Evolutionary conservation across 164 flowering plant genomes (phyloP).

Genomic region (Pachysandra terminalis): DNA sequence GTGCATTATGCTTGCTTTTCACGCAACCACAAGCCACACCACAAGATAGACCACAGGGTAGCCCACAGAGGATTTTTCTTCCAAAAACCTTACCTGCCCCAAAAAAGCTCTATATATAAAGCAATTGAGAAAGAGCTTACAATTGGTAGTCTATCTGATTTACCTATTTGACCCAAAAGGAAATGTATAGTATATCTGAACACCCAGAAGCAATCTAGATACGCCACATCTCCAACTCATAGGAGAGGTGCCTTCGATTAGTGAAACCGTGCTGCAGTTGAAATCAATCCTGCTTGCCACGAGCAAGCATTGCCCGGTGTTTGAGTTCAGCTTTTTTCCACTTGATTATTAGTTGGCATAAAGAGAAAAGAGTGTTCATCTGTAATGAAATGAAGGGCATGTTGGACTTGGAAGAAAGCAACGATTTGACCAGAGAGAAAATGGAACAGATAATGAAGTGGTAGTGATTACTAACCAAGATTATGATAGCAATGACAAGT

Average conservation of each 20-base stretch:
- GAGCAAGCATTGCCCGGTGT: slow-evolving; percentile 71
- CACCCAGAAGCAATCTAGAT: background rate
- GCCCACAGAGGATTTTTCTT: no score
- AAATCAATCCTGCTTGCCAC: slow-evolving; percentile 53
- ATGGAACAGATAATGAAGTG: background rate
- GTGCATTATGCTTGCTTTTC: no score
- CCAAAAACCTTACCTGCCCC: no score
- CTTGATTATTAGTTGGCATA: slow-evolving; percentile 63
- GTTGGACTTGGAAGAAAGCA: background rate
- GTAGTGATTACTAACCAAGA: slow-evolving; percentile 58
- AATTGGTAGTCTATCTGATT: no score
- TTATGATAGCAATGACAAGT: slow-evolving; percentile 59
- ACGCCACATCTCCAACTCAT: background rate
- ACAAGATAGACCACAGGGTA: no score
- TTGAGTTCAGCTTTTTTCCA: slow-evolving; percentile 93
- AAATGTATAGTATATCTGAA: background rate
- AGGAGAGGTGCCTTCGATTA: background rate
- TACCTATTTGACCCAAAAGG: no score
- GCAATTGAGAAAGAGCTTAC: no score
- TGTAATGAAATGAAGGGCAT: slow-evolving; percentile 25
- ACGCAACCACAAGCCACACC: no score
- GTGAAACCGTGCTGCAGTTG: no score
- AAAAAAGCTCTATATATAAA: no score
- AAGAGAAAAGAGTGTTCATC: slow-evolving; percentile 72
- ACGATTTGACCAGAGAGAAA: background rate